Base-by-base conservation (phyloP, 2,329 filamentous ascomycete genomes). In the Furcasterigmium sp. region DNA sequence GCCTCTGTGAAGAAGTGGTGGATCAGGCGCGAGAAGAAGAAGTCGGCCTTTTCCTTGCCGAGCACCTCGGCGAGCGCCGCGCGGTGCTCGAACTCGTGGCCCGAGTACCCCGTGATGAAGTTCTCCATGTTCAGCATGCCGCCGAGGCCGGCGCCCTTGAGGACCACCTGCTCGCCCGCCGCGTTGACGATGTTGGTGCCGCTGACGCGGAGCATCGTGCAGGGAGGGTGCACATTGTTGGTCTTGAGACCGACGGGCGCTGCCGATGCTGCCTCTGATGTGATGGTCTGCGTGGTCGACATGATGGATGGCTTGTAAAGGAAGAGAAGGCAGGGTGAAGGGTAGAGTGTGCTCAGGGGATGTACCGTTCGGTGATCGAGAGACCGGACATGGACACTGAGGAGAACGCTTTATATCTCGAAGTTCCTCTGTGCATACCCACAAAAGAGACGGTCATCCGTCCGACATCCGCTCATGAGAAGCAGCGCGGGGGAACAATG, bases 81-180 rank as follows among this genome's bases (percentile, higher is more conserved):
- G 8, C 77, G 72, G 48, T 79, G 74, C 46, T 80, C 68, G n/a
- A 65, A 65, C 54, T 82, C 79, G 43, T 78, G 75, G 17, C 75
- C 79, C 5, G 76, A 64, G 48, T 73, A 82, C n/a, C 79, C 79
- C 0, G 75, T 78, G 49, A 82, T 82, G 64, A 82, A 82, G 55
- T 80, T 81, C 56, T 80, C 76, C 73, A 78, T 78, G 51, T 61
- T 62, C 23, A 62, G 53, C 55, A 59, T 57, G 17, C 59, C 59
- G 17, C 59, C 59, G 2, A 61, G 35, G 3, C 49, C 59, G 2
- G 59, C 52, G 2, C 59, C 59, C 36, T 61, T 60, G 26, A 78
- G 67, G 5, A 78, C 58, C 13, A 78, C 64, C 3, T 56, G 57
- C 14, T 70, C 59, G 15, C 66, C 70, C 44, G 68, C 55, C 0